Conservation (phyloP, 2,329 filamentous ascomycete genomes). For the Fusarium verticillioides region DNA sequence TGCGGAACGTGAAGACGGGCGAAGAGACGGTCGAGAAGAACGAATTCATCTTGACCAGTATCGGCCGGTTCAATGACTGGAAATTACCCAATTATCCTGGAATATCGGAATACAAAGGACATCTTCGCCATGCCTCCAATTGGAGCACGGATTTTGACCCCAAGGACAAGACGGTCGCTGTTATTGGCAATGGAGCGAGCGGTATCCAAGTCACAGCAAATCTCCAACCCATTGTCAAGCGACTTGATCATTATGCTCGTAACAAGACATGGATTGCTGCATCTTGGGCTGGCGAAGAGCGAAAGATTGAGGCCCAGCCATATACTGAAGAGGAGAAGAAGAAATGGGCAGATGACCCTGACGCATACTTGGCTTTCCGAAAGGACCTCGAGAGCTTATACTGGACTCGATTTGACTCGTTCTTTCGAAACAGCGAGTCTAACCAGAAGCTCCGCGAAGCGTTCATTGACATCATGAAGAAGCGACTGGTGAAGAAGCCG, state of each 20-base stretch:
- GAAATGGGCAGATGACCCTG: constrained; percentile 66
- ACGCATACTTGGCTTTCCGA: constrained; percentile 69
- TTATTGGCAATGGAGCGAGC: constrained; percentile 72
- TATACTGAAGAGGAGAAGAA: constrained; percentile 66
- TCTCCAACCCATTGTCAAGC: constrained; percentile 59
- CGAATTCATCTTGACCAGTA: constrained; percentile 71
- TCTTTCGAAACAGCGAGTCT: constrained; percentile 64
- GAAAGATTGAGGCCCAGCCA: constrained; percentile 65
- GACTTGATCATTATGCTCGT: constrained; percentile 72
- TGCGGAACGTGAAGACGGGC: constrained; percentile 53
- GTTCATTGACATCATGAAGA: constrained; percentile 62
- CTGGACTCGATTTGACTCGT: constrained; percentile 66
- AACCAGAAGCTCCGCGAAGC: constrained; percentile 60
- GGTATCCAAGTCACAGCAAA: constrained; percentile 68
- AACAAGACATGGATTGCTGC: constrained; percentile 75
- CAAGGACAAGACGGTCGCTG: constrained; percentile 61
- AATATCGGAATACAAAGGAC: constrained; percentile 63
- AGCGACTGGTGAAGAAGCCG: constrained; percentile 64
- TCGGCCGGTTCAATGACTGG: constrained; percentile 75
- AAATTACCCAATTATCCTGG: constrained; percentile 71
- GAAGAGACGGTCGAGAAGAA: constrained; percentile 58
- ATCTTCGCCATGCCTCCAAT: constrained; percentile 69
- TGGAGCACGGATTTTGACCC: constrained; percentile 66
- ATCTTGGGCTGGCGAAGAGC: constrained; percentile 66
- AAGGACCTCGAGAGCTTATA: constrained; percentile 69